Percentiles rank a stretch among this genome's conserved stretches.
Conservation (phyloP, 345 rosid genomes). For the Brassica carinata region DNA sequence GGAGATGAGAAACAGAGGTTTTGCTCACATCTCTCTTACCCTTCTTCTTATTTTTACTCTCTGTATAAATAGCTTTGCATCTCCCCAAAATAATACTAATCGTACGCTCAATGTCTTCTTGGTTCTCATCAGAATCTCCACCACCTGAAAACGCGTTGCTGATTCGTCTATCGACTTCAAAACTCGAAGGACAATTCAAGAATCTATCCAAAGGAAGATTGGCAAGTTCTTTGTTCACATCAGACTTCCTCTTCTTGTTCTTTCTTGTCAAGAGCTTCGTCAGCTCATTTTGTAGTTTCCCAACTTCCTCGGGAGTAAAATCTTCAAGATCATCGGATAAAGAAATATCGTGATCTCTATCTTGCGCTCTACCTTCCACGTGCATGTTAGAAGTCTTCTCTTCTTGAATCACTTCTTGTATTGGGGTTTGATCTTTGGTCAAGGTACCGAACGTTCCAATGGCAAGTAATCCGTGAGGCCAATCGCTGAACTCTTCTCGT, state of each 20-base stretch:
- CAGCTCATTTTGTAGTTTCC: constrained; percentile 76
- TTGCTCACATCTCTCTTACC: constrained; percentile 52
- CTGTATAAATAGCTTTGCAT: constrained; percentile 82
- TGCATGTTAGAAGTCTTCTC: constrained; percentile 8
- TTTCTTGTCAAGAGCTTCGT: constrained; percentile 66
- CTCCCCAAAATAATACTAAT: constrained; percentile 76
- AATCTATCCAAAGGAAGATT: constrained; percentile 90
- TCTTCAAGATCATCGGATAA: constrained; percentile 58
- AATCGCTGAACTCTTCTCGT: constrained; percentile 84
- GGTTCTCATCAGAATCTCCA: constrained; percentile 50
- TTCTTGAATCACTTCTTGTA: constrained; percentile 31
- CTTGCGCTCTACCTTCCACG: constrained; percentile 18
- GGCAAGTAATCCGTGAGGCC: constrained; percentile 83
- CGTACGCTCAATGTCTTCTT: constrained; percentile 81
- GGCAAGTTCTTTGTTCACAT: constrained; percentile 52
- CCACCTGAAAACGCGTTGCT: constrained; percentile 44
- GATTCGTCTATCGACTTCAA: constrained; percentile 80
- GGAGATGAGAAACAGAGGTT: constrained; percentile 69
- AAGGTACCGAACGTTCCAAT: constrained; percentile 87
- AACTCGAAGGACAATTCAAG: constrained; percentile 93
- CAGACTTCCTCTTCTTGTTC: constrained; percentile 46
- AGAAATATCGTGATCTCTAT: constrained; percentile 39
- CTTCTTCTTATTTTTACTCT: constrained; percentile 47
- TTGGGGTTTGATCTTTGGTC: constrained; percentile 22
- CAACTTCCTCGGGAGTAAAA: constrained; percentile 84